Evolutionary conservation across 805 yeast genomes (phyloP), one percentile per base, ranked within the genome.

Genomic region (Wickerhamomyces hampshirensis): DNA sequence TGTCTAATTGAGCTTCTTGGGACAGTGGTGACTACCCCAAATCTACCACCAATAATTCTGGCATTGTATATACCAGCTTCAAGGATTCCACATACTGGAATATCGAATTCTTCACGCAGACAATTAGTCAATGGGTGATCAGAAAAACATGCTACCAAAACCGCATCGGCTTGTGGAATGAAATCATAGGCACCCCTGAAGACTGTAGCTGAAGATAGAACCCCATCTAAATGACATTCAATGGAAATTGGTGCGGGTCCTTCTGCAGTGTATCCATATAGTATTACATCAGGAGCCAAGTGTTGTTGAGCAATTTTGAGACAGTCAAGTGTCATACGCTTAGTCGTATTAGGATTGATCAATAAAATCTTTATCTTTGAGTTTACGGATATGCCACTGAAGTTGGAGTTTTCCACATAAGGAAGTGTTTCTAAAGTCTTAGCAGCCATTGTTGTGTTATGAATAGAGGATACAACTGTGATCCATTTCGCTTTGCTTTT

Each of bases 51-150:
- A 1, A 59, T 34, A 26, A 59, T 32, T 34, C 63, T 44, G 0
- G 64, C 57, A 7, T 55, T 47, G 43, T 59, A 59, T 15, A 59
- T 44, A 5, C 55, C 62, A 2, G 65, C 63, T 29, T 60, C 65
- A 46, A 60, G 53, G 15, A 60, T 60, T 2, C 65, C 65, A 40
- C 60, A 53, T 6, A 46, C 44, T 4, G 63, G 63, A 21, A 53
- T 43, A 21, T 58, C 58, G 18, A 60, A 60, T 43, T 60, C 65
- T 38, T 59, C 65, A 23, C 63, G 47, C 2, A 60, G 44, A 37
- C 62, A 58, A 40, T 60, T 56, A 4, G 51, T 53, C 38, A 60
- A 36, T 3, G 65, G 65, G 40, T 60, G 65, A 24, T 59, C 63
- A 1, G 63, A 58, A 43, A 60, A 60, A 30, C 65, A 60, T 1